Evolutionary conservation across 805 yeast genomes (phyloP).

Genomic region (Citeromyces nyonsensis): DNA sequence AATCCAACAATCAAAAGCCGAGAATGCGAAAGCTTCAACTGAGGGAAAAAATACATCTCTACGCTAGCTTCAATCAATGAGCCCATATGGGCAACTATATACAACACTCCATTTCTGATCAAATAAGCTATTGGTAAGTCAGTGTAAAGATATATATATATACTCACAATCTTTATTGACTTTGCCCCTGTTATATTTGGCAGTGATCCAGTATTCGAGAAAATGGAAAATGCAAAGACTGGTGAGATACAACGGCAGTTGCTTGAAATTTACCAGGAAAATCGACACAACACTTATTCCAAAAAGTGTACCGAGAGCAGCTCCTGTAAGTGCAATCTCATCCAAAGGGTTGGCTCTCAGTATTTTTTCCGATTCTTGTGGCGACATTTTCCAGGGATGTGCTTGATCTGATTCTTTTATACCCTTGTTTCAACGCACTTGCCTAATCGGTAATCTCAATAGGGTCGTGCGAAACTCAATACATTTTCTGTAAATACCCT

Average conservation of each 20-base stretch:
- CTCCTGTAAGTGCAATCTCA: not conserved
- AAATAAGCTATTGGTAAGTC: constrained; percentile 29
- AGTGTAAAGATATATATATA: not conserved
- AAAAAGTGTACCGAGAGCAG: constrained; percentile 7
- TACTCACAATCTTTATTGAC: constrained; percentile 40
- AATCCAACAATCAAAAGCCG: constrained; percentile 27
- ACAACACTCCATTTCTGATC: constrained; percentile 45
- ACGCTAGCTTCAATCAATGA: constrained; percentile 35
- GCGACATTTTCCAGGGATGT: not conserved
- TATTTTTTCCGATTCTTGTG: not conserved
- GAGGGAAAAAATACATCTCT: constrained; percentile 25
- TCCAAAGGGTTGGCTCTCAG: not conserved
- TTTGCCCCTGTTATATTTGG: constrained; percentile 50
- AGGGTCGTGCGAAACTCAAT: too few relatives aligned
- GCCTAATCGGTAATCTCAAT: too few relatives aligned
- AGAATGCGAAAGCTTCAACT: constrained; percentile 10
- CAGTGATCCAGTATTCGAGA: constrained; percentile 71
- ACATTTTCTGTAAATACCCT: too few relatives aligned
- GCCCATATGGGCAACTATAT: constrained; percentile 36
- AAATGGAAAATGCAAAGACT: constrained; percentile 56
- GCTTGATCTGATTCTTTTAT: not conserved
- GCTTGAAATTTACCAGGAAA: constrained; percentile 13
- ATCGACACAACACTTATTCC: constrained; percentile 21
- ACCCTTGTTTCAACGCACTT: not conserved
- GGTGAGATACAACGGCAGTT: constrained; percentile 31